These are phyloP conservation scores for Angomonas ambiguus DNA, from an alignment of 208 protist species.

Conservation along the genomic window DNA sequence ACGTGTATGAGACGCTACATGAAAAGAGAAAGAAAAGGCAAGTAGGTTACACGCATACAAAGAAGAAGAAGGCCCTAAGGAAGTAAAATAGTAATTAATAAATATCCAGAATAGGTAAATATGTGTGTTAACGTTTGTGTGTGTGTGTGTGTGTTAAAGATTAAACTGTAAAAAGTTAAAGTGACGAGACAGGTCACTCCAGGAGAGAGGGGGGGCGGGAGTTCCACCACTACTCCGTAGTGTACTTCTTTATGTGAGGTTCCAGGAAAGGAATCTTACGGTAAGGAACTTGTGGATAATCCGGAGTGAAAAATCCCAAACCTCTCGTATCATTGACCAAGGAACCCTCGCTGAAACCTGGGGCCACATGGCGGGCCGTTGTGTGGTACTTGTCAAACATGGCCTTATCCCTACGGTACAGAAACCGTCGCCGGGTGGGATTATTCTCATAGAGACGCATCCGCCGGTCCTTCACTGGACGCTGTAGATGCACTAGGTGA, in stretches of 20 bases:
- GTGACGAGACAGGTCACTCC: neutral
- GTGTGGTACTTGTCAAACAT: slow-evolving; percentile 87
- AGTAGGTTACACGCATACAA: neutral
- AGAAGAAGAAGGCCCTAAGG: neutral
- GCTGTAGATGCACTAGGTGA: slow-evolving; percentile 37
- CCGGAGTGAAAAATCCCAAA: slow-evolving; percentile 82
- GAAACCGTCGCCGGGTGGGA: slow-evolving; percentile 53
- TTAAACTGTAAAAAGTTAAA: neutral
- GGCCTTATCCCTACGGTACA: slow-evolving; percentile 86
- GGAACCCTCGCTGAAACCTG: slow-evolving; percentile 77
- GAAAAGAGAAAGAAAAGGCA: neutral
- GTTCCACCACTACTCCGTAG: neutral
- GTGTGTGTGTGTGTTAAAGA: neutral
- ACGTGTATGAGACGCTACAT: neutral
- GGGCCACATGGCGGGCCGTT: slow-evolving; percentile 66
- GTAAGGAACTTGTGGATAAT: slow-evolving; percentile 80
- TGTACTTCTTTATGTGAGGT: slow-evolving; percentile 10
- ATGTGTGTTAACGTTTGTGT: slow-evolving; percentile 8
- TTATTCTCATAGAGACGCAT: slow-evolving; percentile 57
- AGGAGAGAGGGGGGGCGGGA: slow-evolving; percentile 8
- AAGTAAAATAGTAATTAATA: neutral
- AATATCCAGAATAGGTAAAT: slow-evolving; percentile 1
- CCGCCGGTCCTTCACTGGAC: slow-evolving; percentile 49
- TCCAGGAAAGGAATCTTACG: slow-evolving; percentile 6
- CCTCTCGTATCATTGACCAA: slow-evolving; percentile 70